Evolutionary conservation across 139 green algal species (phyloP), one percentile per base, ranked within the genome.

Genomic region (Coelastrella sp.): DNA sequence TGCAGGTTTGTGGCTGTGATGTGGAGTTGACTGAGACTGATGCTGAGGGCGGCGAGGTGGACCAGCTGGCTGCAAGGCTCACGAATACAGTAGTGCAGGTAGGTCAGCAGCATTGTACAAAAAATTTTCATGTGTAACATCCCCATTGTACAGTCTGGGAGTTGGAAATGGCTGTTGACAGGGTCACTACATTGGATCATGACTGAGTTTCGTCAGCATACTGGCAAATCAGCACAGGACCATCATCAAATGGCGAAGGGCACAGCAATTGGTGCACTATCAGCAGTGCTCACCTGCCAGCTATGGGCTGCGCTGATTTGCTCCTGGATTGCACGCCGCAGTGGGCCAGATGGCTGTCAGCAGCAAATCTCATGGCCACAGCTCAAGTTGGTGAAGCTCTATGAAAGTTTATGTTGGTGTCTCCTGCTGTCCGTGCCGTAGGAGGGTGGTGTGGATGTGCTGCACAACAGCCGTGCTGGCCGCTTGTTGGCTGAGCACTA

Each of bases 21-120:
- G 58, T 82, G 15, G 93, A 91, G 19, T 76, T 97, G 49, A 95
- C 75, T 0, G 90, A 78, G 20, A 93, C 95, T 61, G 94, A 95
- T 65, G 91, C 95, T 59, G 95, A 96, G 72, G 92, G 92, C 57
- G 93, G 93, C 0, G 95, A 96, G 82, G 94, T 96, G 90, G 95
- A 97, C 78, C 89, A 93, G 35, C 82, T 96, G 59, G 91, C 94
- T 8, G 61, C 89, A 88, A 60, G 87, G 22, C 91, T 97, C 12
- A 65, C 68, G 58, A 24, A 35, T 56, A 82, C 49, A 60, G 58
- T 65, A 11, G 49, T 83, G 24, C 68, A 82, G 68, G 70, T 88
- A n/a, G 4, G 68, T 70, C 35, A 49, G 35, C 35, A 49, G 35
- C 35, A 49, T 49, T 49, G 35, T 49, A 49, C 35, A 49, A n/a